Base-by-base conservation (phyloP, 2,329 filamentous ascomycete species). In the Podosphaera aphanis region DNA sequence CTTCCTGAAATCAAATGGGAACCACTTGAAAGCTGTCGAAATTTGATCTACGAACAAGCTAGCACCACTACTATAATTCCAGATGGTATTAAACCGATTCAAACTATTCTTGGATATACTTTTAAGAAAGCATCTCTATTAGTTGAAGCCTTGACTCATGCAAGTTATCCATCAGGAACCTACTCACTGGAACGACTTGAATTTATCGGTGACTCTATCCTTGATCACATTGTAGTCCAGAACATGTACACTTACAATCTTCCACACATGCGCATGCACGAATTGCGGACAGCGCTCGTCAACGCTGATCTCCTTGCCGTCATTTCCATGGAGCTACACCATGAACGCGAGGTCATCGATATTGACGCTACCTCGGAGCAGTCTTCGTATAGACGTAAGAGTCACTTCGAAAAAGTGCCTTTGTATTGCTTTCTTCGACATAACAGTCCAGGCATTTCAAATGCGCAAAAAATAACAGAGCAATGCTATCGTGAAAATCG, bases 231-330 rank as follows among this genome's bases (percentile, higher is more conserved):
- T 46, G 65, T 94, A 43, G 74, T 83, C 6, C 65, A 63, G 0
- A 66, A 63, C n/a, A 62, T 88, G 5, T 51, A 57, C 1, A 62
- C 63, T 0, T 56, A 74, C 43, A 56, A 66, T 2, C 60, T 73
- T 10, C 59, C 64, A 2, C 70, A 73, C 43, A 62, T 66, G 43
- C 63, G 71, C n/a, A 83, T 95, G 73, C 84, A 93, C 53, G 63
- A 75, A 2, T 64, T 88, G 47, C 78, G 82, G 47, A 76, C 79
- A 1, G 78, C 82, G 0, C 65, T 86, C 42, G 84, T 83, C 31
- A 94, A 93, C 52, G 79, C 73, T 0, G 72, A 84, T 48, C 79
- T 93, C 47, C 70, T 95, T 0, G 78, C 78, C 0, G 93, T 85
- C 55, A 60, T 83, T 7, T 74, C 75, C 52, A 74, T 93, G 63